A percentile compares a stretch with the other conserved stretches of the same genome.
These are phyloP conservation scores for Leccinum proliferum DNA, from an alignment of 1,284 basidiomycete genomes.

Conservation along the genomic window DNA sequence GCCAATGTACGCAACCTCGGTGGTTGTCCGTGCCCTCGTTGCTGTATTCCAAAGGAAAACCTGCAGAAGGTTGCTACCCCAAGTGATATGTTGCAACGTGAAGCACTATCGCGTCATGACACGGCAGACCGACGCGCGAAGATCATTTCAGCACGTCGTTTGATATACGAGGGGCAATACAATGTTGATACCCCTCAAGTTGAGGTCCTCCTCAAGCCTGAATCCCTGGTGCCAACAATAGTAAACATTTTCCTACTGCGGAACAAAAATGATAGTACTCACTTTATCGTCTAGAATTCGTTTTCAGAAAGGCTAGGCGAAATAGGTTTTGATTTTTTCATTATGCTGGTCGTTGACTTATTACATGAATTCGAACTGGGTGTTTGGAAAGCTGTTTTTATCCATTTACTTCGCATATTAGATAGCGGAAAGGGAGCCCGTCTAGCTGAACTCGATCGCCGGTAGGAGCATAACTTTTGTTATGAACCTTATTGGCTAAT, in stretches of 20 bases:
- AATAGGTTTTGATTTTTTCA: background rate
- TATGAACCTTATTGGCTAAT: background rate
- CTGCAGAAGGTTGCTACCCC: no score
- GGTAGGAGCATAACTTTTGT: background rate
- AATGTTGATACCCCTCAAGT: background rate
- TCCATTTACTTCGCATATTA: no score
- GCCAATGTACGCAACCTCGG: no score
- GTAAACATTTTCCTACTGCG: background rate
- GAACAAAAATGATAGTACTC: background rate
- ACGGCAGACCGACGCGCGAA: no score
- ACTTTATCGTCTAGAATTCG: background rate
- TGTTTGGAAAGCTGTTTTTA: no score
- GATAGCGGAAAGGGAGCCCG: background rate
- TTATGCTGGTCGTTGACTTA: no score
- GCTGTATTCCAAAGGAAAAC: no score
- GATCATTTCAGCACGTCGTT: no score
- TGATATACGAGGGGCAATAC: background rate
- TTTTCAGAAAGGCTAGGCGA: background rate
- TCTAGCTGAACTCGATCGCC: background rate
- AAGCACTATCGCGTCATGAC: no score
- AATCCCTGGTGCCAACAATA: background rate
- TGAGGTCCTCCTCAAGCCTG: background rate
- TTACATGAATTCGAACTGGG: no score
- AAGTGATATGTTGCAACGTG: no score
- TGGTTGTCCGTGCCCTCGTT: no score